A percentile compares a stretch with the other conserved stretches of the same genome.
phyloP scores from a whole-genome alignment of 2,329 filamentous ascomycete genomes.

The Delphinella strobiligena region DNA sequence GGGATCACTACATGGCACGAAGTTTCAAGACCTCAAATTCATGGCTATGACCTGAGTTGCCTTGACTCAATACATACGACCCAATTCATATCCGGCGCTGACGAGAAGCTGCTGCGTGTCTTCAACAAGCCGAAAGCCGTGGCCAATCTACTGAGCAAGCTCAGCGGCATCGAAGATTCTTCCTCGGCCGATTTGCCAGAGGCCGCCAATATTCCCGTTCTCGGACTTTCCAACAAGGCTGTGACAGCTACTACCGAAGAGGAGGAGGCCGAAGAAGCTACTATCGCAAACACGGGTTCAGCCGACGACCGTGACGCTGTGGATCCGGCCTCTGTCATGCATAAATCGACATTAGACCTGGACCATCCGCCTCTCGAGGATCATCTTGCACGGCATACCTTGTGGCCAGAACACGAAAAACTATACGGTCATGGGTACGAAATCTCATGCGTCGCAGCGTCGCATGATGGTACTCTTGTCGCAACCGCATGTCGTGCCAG shows the following conservation, averaged over 20 bases:
- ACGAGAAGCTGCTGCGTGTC: constrained; percentile 95
- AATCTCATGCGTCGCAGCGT: constrained; percentile 74
- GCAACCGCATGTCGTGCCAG: constrained; percentile 90
- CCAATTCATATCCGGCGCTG: constrained; percentile 85
- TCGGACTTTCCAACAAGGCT: constrained; percentile 93
- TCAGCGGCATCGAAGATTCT: constrained; percentile 1
- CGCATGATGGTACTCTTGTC: constrained; percentile 60
- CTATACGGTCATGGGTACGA: constrained; percentile 97
- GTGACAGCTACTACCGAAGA: constrained; percentile 42
- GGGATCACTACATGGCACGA: constrained; percentile 68
- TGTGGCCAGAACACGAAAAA: constrained; percentile 95
- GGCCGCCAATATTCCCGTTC: constrained; percentile 85
- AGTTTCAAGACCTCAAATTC: constrained; percentile 89
- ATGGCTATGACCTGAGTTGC: constrained; percentile 96
- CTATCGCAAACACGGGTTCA: not conserved
- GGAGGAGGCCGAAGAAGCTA: constrained; percentile 16
- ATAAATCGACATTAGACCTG: constrained; percentile 51
- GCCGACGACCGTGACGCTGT: constrained; percentile 36
- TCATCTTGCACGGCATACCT: constrained; percentile 72
- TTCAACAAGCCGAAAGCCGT: constrained; percentile 83
- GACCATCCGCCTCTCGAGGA: constrained; percentile 78
- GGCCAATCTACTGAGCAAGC: constrained; percentile 50
- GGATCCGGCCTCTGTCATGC: constrained; percentile 44
- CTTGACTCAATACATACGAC: constrained; percentile 61
- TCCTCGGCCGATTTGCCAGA: constrained; percentile 49